Evolutionary conservation across 306 rosid species (phyloP).

Genomic region (Arachis stenosperma): DNA sequence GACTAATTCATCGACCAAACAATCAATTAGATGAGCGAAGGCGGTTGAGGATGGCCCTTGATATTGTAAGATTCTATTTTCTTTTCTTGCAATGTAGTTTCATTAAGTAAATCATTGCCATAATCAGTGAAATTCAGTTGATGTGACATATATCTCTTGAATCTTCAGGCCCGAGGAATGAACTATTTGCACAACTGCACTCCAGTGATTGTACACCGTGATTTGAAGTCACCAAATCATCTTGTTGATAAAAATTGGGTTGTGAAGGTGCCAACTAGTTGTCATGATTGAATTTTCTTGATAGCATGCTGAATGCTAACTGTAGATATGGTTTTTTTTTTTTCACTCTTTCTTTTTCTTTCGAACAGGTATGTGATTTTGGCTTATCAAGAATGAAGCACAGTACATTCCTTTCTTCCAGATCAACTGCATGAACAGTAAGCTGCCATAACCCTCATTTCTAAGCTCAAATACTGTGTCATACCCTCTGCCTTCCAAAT

Average conservation of each 20-base stretch:
- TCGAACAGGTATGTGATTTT: too few relatives aligned
- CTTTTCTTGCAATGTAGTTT: conserved; percentile 22
- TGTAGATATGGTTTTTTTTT: conserved; percentile 33
- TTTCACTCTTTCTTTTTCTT: too few relatives aligned
- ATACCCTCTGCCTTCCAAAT: background rate
- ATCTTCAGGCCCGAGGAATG: conserved; percentile 92
- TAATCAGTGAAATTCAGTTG: conserved; percentile 24
- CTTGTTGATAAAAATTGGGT: conserved; percentile 93
- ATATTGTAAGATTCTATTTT: conserved; percentile 68
- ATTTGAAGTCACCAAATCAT: conserved; percentile 94
- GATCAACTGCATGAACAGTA: too few relatives aligned
- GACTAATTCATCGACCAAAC: conserved; percentile 90
- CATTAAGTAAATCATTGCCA: conserved; percentile 19
- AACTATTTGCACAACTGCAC: conserved; percentile 86
- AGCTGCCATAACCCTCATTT: conserved; percentile 34
- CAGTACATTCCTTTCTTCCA: too few relatives aligned
- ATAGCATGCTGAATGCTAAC: conserved; percentile 17
- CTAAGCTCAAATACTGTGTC: background rate
- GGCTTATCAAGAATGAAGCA: too few relatives aligned
- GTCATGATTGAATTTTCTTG: conserved; percentile 26
- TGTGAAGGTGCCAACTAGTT: conserved; percentile 64
- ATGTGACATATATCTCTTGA: conserved; percentile 28
- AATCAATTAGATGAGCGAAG: conserved; percentile 84
- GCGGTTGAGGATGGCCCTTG: conserved; percentile 93
- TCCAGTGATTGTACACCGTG: conserved; percentile 87